phyloP scores from a whole-genome alignment of 2,329 filamentous ascomycete genomes.

The Apiospora saccharicola region DNA sequence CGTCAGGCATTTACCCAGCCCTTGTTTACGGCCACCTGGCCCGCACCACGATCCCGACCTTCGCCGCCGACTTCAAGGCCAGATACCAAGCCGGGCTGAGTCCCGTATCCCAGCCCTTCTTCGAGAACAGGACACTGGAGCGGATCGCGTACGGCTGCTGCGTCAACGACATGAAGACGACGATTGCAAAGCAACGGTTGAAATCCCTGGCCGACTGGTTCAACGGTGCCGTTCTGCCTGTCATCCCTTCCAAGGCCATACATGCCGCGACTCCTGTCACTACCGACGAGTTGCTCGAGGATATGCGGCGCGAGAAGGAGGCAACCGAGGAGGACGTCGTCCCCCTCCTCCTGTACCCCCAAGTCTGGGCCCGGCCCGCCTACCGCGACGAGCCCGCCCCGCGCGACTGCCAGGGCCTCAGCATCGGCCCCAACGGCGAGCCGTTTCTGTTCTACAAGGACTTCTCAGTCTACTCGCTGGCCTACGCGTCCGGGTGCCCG shows the following conservation, averaged over 20 bases:
- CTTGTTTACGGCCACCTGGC: constrained; percentile 28
- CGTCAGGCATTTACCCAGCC: constrained; percentile 30
- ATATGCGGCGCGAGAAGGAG: background rate
- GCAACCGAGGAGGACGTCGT: constrained; percentile 4
- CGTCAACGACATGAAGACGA: constrained; percentile 22
- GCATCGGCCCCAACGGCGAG: background rate
- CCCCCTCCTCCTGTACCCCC: constrained; percentile 32
- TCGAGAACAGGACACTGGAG: constrained; percentile 29
- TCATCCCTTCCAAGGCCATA: background rate
- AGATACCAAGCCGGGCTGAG: constrained; percentile 24
- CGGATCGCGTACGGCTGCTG: constrained; percentile 29
- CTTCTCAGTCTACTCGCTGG: constrained; percentile 31
- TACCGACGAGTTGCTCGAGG: background rate
- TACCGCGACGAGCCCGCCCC: constrained; percentile 30
- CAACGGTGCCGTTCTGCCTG: constrained; percentile 29
- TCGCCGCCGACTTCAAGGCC: constrained; percentile 26
- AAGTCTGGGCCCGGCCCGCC: constrained; percentile 29
- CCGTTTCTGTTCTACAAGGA: constrained; percentile 30
- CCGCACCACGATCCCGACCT: constrained; percentile 26
- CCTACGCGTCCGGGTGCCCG: constrained; percentile 33
- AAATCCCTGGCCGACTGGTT: constrained; percentile 29
- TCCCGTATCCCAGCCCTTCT: constrained; percentile 25
- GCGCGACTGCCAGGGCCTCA: background rate
- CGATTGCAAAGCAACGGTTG: constrained; percentile 19
- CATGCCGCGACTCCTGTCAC: background rate